Evolutionary conservation across 2,329 filamentous ascomycete species (phyloP), one percentile per base, ranked within the genome.

Genomic region (Phialophora tarda): DNA sequence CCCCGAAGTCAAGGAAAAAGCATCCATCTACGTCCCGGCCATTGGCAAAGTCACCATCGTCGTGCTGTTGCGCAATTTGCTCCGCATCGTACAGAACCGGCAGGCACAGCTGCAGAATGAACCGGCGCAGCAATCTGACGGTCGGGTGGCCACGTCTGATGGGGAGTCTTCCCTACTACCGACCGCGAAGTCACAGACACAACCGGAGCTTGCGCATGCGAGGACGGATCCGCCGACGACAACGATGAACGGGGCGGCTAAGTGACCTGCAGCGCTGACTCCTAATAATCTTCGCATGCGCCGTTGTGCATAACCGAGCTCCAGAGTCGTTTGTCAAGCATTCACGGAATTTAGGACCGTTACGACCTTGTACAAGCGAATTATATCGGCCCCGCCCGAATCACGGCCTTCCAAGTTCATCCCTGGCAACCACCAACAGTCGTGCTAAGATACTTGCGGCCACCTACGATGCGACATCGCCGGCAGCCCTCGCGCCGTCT

Each of bases 31-130:
- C 74, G 93, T 98, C 21, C 95, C 95, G 1, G 95, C 94, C 0
- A 96, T 97, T 72, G 95, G 95, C 73, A 99, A 98, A 82, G 94
- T 98, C 56, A 99, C 95, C 0, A 98, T 98, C 77, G 91, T 94
- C 17, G 89, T 97, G 38, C 81, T 99, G 65, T 82, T 98, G 74
- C 85, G 95, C 64, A 99, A 99, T 76, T 81, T 98, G 41, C 84
- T 98, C 75, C 91, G 95, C 81, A 81, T 82, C 68, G 78, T 79
- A 57, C 79, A 81, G 69, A 81, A 81, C 74, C 77, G 75, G 63
- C 74, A 76, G 62, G 56, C 77, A 14, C 65, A 59, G 23, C 7
- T 57, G 12, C 59, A 63, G 12, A 48, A 53, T 28, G 30, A 55
- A 21, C 48, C 34, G 3, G n/a, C 59, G 24, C 54, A 47, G 14